Conservation (phyloP, 345 rosid species). For the Rhizophora mangle region DNA sequence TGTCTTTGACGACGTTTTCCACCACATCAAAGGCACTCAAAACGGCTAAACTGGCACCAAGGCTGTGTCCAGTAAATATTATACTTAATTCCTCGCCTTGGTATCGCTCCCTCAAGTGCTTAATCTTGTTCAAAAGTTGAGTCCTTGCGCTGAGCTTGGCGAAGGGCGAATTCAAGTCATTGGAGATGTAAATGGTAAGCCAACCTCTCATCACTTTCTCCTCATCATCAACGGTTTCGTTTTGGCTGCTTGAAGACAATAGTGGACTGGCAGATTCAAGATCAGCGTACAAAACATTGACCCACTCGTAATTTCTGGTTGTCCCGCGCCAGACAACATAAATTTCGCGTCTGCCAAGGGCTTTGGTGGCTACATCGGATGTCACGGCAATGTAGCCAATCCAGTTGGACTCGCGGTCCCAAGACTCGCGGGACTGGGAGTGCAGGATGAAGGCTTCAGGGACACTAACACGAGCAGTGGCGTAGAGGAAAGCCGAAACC, state of each 20-base stretch:
- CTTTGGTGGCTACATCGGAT: slow-evolving; percentile 43
- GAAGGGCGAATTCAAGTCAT: slow-evolving; percentile 55
- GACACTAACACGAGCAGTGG: slow-evolving; percentile 60
- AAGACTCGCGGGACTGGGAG: slow-evolving; percentile 64
- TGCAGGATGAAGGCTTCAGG: slow-evolving; percentile 64
- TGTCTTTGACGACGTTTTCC: slow-evolving; percentile 53
- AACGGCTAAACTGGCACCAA: slow-evolving; percentile 75
- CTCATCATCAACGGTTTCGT: slow-evolving; percentile 41
- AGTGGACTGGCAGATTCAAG: slow-evolving; percentile 40
- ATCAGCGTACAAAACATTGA: slow-evolving; percentile 57
- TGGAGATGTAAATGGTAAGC: slow-evolving; percentile 65
- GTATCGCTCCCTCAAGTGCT: slow-evolving; percentile 45
- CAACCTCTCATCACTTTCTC: slow-evolving; percentile 76
- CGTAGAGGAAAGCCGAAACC: slow-evolving; percentile 65
- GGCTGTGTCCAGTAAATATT: slow-evolving; percentile 69
- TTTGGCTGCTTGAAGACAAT: slow-evolving; percentile 36
- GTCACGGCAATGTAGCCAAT: slow-evolving; percentile 80
- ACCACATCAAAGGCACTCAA: slow-evolving; percentile 62
- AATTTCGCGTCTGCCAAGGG: slow-evolving; percentile 71
- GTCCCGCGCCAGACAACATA: slow-evolving; percentile 75
- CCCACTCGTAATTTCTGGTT: slow-evolving; percentile 81
- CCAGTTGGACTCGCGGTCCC: slow-evolving; percentile 98
- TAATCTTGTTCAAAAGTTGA: slow-evolving; percentile 52
- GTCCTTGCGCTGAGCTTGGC: slow-evolving; percentile 52
- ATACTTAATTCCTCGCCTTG: slow-evolving; percentile 58